Percentiles rank a stretch among this genome's conserved stretches.
Conservation (phyloP, 768 basidiomycete genomes). For the Trametes coccinea region DNA sequence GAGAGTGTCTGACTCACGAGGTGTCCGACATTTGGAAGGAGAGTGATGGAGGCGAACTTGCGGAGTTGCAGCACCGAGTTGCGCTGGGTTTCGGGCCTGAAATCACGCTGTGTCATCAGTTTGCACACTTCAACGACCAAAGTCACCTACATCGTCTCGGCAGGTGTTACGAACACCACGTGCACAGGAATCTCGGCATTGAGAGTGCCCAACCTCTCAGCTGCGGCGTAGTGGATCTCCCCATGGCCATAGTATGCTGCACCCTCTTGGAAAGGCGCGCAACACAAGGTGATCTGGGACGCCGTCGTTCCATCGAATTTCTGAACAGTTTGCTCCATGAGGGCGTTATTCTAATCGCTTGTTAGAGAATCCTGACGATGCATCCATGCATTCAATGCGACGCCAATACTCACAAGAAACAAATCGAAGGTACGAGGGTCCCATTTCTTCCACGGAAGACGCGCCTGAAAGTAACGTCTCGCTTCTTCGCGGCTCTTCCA, state of each 20-base stretch:
- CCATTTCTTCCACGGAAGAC: slow-evolving; percentile 49
- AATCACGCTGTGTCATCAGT: background rate
- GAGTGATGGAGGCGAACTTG: background rate
- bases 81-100: background rate
- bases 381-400: background rate
- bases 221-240: slow-evolving; percentile 1
- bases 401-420: slow-evolving; percentile 25
- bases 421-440: slow-evolving; percentile 41
- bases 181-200: background rate
- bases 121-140: no score
- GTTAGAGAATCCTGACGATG: no score
- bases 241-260: background rate
- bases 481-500: slow-evolving; percentile 47
- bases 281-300: background rate
- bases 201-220: background rate
- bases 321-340: background rate
- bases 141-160: background rate
- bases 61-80: background rate
- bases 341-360: background rate
- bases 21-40: background rate
- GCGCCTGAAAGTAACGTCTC: slow-evolving; percentile 42
- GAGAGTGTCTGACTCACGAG: background rate
- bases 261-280: background rate
- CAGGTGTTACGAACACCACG: background rate
- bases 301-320: background rate